A percentile compares a stretch with the other conserved stretches of the same genome.
phyloP scores from a whole-genome alignment of 371 early-diverging fungal species.

The Fennellomyces sp. region DNA sequence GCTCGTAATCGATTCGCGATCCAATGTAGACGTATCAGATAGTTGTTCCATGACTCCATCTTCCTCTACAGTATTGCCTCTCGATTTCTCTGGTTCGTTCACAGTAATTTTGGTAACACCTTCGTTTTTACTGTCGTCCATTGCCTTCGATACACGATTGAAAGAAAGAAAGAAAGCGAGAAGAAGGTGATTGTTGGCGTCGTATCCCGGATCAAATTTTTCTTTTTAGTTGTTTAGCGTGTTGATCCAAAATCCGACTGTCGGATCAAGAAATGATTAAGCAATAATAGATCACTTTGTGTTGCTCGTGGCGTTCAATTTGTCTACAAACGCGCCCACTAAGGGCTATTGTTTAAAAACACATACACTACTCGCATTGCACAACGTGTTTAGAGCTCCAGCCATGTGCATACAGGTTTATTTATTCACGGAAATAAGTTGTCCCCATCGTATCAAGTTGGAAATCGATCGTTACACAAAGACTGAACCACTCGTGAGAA shows the following conservation, averaged over 20 bases:
- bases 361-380: background rate
- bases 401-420: too few species aligned
- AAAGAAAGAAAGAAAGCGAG: background rate
- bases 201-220: background rate
- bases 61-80: too few species aligned
- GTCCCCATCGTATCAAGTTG: background rate
- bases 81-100: too few species aligned
- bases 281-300: background rate
- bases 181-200: background rate
- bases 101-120: too few species aligned
- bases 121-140: background rate
- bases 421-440: slow-evolving; percentile 4
- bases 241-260: slow-evolving; percentile 6
- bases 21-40: slow-evolving; percentile 4
- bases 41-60: background rate
- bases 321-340: too few species aligned
- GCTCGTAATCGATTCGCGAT: background rate
- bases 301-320: too few species aligned
- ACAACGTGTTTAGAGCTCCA: too few species aligned
- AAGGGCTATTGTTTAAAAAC: background rate
- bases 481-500: background rate
- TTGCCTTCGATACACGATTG: background rate
- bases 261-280: slow-evolving; percentile 9
- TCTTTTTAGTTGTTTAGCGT: background rate
- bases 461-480: background rate